A percentile compares a stretch with the other conserved stretches of the same genome.
These are phyloP conservation scores for Rubia peregrina DNA, from an alignment of 305 asterid genomes.

Conservation along the genomic window DNA sequence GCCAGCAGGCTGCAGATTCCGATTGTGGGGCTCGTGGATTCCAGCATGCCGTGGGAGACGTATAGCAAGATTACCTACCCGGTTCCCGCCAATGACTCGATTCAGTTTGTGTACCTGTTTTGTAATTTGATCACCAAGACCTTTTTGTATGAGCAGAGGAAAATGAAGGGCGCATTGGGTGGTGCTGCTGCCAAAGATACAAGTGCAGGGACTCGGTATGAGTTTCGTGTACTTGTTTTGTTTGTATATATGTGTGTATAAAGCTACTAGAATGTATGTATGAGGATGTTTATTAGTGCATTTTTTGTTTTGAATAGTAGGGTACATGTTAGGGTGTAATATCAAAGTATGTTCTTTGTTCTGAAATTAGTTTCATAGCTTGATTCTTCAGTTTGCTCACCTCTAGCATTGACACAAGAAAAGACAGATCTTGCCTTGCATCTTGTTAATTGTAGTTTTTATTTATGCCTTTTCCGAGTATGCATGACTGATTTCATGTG, in stretches of 20 bases:
- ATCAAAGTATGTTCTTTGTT: neutral
- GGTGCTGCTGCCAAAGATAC: constrained; percentile 26
- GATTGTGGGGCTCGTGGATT: constrained; percentile 81
- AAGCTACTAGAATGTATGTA: neutral
- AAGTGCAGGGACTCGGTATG: constrained; percentile 34
- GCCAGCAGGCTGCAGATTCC: constrained; percentile 84
- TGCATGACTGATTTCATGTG: constrained; percentile 5
- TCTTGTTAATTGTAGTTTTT: neutral
- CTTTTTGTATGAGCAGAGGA: constrained; percentile 62
- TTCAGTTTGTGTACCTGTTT: constrained; percentile 83
- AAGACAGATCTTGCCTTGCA: neutral
- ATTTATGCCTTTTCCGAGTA: no score
- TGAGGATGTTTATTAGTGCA: constrained; percentile 3
- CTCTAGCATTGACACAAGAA: neutral
- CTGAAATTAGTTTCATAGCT: neutral
- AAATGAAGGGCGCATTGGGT: constrained; percentile 30
- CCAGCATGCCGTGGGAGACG: constrained; percentile 83
- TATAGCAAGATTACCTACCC: constrained; percentile 80
- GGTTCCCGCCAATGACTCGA: constrained; percentile 84
- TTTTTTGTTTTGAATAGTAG: neutral
- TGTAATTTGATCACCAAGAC: constrained; percentile 97
- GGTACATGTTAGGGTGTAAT: neutral
- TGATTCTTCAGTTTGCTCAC: neutral
- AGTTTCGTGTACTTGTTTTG: neutral
- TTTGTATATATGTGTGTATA: neutral